Evolutionary conservation across 495 filamentous ascomycete species (phyloP).

Genomic region (Neurospora pannonica): DNA sequence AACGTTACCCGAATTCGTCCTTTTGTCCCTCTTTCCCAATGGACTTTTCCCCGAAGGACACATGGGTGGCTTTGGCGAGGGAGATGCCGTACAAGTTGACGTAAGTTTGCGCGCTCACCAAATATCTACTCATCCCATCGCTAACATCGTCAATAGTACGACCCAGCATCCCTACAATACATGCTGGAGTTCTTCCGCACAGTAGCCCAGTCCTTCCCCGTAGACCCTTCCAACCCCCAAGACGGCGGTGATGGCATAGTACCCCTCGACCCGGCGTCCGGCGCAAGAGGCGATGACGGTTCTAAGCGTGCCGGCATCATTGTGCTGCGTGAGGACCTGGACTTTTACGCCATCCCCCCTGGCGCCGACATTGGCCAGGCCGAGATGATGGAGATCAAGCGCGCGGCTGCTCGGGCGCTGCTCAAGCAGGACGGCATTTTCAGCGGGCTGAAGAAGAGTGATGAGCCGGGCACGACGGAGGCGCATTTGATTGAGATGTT

Average conservation of each 20-base stretch:
- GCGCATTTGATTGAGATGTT: conserved; percentile 99
- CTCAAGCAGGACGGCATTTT: conserved; percentile 94
- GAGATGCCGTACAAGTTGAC: conserved; percentile 93
- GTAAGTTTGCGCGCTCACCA: conserved; percentile 46
- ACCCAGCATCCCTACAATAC: conserved; percentile 90
- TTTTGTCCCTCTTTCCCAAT: conserved; percentile 97
- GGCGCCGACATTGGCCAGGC: conserved; percentile 68
- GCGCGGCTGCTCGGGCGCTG: conserved; percentile 78
- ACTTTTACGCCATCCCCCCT: conserved; percentile 97
- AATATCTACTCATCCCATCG: conserved; percentile 48
- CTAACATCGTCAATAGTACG: conserved; percentile 59
- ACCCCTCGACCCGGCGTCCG: conserved; percentile 40
- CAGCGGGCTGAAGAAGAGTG: conserved; percentile 84
- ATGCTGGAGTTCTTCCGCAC: conserved; percentile 99
- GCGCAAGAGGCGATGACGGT: conserved; percentile 32
- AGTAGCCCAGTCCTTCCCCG: conserved; percentile 88
- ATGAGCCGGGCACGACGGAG: conserved; percentile 92
- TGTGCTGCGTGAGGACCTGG: conserved; percentile 88
- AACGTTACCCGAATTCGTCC: conserved; percentile 92
- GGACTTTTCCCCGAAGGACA: conserved; percentile 95
- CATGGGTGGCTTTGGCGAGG: conserved; percentile 81
- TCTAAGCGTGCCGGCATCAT: conserved; percentile 90
- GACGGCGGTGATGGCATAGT: conserved; percentile 54
- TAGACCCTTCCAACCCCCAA: conserved; percentile 50
- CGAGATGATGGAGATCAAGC: conserved; percentile 95